These are phyloP conservation scores for Phaffia tasmanica DNA, from an alignment of 768 basidiomycete species.

Conservation along the genomic window DNA sequence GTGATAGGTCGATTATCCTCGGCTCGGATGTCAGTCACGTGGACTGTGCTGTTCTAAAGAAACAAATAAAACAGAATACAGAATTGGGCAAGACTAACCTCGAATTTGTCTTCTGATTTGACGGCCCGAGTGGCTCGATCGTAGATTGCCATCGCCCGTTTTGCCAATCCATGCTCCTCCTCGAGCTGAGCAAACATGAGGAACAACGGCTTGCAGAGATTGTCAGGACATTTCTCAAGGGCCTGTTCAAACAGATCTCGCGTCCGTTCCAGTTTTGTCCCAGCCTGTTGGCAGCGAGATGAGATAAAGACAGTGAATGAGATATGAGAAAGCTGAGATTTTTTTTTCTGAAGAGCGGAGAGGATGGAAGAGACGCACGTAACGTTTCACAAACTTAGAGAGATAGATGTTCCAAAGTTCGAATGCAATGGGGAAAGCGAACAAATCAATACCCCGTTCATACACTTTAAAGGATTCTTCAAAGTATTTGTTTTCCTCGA, in stretches of 20 bases:
- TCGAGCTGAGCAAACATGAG: conserved; percentile 93
- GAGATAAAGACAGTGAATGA: background rate
- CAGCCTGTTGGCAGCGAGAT: conserved; percentile 49
- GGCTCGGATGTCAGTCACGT: background rate
- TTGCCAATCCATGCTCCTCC: conserved; percentile 88
- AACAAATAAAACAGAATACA: background rate
- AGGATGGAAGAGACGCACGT: conserved; percentile 54
- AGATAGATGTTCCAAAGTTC: conserved; percentile 99
- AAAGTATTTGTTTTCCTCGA: conserved; percentile 96
- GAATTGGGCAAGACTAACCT: conserved; percentile 47
- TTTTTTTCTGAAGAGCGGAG: too few relatives aligned
- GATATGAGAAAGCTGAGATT: background rate
- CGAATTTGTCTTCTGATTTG: conserved; percentile 82
- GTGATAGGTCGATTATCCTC: background rate
- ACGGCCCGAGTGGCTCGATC: conserved; percentile 83
- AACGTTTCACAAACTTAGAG: conserved; percentile 91
- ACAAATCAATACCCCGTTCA: conserved; percentile 90
- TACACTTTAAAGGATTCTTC: conserved; percentile 99
- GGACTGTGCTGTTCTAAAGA: too few relatives aligned
- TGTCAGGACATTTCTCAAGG: conserved; percentile 86
- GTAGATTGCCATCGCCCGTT: conserved; percentile 89
- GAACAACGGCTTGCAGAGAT: conserved; percentile 88
- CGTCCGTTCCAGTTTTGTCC: conserved; percentile 86
- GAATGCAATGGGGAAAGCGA: conserved; percentile 95
- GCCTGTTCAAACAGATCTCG: conserved; percentile 97